Percentiles rank a stretch among this genome's conserved stretches.
Conservation (phyloP, 768 basidiomycete genomes). For the Rhodosporidiobolus sp. region DNA sequence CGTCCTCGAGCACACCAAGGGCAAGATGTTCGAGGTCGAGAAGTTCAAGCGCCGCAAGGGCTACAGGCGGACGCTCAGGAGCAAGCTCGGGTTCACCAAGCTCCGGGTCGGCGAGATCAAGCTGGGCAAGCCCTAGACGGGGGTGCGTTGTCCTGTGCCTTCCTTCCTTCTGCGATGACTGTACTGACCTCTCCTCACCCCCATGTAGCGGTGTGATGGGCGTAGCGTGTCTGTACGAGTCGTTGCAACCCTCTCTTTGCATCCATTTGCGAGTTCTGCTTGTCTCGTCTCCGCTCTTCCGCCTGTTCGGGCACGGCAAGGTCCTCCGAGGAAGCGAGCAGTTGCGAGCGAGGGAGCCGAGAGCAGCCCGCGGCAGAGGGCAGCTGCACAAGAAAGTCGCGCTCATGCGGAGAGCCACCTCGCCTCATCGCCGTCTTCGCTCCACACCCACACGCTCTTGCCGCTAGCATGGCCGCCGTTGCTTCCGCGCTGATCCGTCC, state of each 20-base stretch:
- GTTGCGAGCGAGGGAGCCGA: too few relatives aligned
- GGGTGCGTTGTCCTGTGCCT: not conserved
- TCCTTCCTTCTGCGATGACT: not conserved
- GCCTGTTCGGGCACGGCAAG: not conserved
- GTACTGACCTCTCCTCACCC: too few relatives aligned
- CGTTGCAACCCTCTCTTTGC: not conserved
- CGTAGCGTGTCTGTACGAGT: not conserved
- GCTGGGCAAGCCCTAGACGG: constrained; percentile 45
- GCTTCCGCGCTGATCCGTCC: constrained; percentile 50
- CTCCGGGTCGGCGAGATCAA: constrained; percentile 81
- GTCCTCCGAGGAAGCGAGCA: too few relatives aligned
- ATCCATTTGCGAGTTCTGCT: not conserved
- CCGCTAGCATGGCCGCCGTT: not conserved
- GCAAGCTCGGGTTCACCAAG: constrained; percentile 94
- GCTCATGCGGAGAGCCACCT: too few relatives aligned
- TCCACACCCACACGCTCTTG: not conserved
- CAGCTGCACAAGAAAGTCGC: too few relatives aligned
- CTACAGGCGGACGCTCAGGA: constrained; percentile 86
- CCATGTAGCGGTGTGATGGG: too few relatives aligned
- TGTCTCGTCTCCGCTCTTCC: not conserved
- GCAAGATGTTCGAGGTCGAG: constrained; percentile 81
- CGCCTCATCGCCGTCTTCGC: too few relatives aligned
- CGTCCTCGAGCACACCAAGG: constrained; percentile 97
- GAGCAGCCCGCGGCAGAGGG: too few relatives aligned
- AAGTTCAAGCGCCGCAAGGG: constrained; percentile 99